phyloP scores from a whole-genome alignment of 768 basidiomycete genomes.

The Suillus subaureus region DNA sequence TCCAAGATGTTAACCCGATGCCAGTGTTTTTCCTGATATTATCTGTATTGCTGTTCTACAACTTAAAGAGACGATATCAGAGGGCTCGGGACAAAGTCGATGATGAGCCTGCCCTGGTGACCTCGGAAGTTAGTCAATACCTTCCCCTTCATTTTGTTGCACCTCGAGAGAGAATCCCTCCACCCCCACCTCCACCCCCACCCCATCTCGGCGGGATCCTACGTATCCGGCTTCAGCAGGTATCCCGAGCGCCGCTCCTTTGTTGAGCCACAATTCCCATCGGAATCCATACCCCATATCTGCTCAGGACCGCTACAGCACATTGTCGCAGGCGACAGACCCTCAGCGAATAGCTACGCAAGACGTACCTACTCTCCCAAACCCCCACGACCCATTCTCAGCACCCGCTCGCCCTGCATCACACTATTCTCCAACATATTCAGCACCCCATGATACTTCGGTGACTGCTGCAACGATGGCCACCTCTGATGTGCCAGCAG shows the following conservation, averaged over 20 bases:
- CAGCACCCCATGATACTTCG: neutral
- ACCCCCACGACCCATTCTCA: constrained; percentile 15
- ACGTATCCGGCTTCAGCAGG: neutral
- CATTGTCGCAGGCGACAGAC: constrained; percentile 6
- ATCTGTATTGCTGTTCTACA: constrained; percentile 5
- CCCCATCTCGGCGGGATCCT: neutral
- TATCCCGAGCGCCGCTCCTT: neutral
- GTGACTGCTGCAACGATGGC: neutral
- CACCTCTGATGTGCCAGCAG: constrained; percentile 86
- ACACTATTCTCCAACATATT: neutral
- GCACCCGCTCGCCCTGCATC: constrained; percentile 10
- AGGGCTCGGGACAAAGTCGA: constrained; percentile 3
- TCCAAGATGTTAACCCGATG: neutral
- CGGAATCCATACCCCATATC: constrained; percentile 6
- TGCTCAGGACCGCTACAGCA: constrained; percentile 11
- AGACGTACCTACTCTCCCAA: constrained; percentile 5
- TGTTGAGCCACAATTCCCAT: constrained; percentile 2
- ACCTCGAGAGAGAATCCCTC: neutral
- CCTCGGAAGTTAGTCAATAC: constrained; percentile 6
- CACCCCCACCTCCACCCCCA: neutral
- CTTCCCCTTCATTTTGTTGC: neutral
- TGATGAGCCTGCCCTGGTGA: neutral
- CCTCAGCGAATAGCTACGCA: neutral
- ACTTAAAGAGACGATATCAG: constrained; percentile 11
- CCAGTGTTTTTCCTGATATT: constrained; percentile 13